Evolutionary conservation across 1,139 yeast species (phyloP).

Genomic region (Casaregolazyma suthepensis): DNA sequence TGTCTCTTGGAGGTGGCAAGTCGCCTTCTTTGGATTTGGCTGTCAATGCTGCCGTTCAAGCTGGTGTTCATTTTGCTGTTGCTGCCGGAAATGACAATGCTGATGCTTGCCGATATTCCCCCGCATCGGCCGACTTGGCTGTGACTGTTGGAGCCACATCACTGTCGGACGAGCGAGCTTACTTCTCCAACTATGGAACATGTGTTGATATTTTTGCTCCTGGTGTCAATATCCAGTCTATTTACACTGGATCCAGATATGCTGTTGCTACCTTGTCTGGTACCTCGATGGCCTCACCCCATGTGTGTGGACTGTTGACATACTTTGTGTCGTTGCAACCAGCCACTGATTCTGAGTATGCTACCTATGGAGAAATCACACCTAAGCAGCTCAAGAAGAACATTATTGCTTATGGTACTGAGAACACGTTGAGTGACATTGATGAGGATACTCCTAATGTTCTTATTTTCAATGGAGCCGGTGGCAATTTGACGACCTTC

Average conservation of each 20-base stretch:
- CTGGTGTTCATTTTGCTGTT: slow-evolving; percentile 56
- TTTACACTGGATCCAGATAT: slow-evolving; percentile 74
- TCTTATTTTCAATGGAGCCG: slow-evolving; percentile 91
- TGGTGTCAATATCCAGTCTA: slow-evolving; percentile 46
- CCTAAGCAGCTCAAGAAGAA: slow-evolving; percentile 88
- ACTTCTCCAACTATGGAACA: slow-evolving; percentile 59
- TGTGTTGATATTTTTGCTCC: slow-evolving; percentile 64
- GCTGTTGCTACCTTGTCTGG: slow-evolving; percentile 93
- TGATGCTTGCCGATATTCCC: slow-evolving; percentile 58
- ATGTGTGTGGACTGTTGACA: slow-evolving; percentile 77
- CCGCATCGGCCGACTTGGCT: slow-evolving; percentile 54
- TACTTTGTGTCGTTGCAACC: slow-evolving; percentile 93
- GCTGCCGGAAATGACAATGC: slow-evolving; percentile 65
- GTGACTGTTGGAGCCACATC: slow-evolving; percentile 58
- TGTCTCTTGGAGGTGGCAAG: slow-evolving; percentile 60
- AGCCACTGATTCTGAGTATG: slow-evolving; percentile 66
- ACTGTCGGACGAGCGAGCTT: slow-evolving; percentile 45
- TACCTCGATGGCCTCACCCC: slow-evolving; percentile 99
- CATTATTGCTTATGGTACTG: slow-evolving; percentile 73
- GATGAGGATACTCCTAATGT: slow-evolving; percentile 83
- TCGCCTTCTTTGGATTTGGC: slow-evolving; percentile 47
- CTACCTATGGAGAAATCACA: slow-evolving; percentile 53
- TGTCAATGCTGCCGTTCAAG: slow-evolving; percentile 53
- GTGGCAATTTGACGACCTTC: slow-evolving; percentile 67
- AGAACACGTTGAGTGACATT: slow-evolving; percentile 58